Base-by-base conservation (phyloP, 106 monocot species). In the Allium cepa region DNA sequence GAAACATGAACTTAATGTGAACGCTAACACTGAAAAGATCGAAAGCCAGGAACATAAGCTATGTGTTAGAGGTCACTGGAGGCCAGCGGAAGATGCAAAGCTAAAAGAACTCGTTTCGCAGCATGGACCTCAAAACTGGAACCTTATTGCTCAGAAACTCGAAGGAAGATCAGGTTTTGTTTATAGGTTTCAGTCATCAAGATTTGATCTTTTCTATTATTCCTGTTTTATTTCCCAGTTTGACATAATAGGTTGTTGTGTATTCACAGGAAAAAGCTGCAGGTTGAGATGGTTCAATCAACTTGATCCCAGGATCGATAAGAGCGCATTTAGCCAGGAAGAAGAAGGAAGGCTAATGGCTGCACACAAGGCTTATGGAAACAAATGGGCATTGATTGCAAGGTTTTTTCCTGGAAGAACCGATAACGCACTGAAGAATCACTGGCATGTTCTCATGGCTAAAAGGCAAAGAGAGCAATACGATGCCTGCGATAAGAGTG, bases 51-150 rank as follows among this genome's bases (percentile, higher is more conserved):
- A 36, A 36, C 36, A 36, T 36, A 95, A 78, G 81, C 69, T 88
- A 53, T 91, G 90, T 47, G 81, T 85, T 8, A 74, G 94, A 28
- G 94, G 91, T 10, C 91, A 95, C 59, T 95, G 91, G 94, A 80
- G 88, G 52, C 94, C 88, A 57, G 90, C 81, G 3, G 88, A 95
- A 76, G 94, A 95, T 64, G 82, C 85, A 9, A 88, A 83, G 83
- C 94, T 95, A 59, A 82, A 68, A 63, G 91, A 88, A 26, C 91
- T 91, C 50, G 94, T 95, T 3, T 70, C 91, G 51, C 88, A 81
- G 18, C 67, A 72, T 69, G 94, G 94, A 17, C 88, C 94, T 52
- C 94, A 88, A 46, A 95, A 95, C 85, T 95, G 94, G 91, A 95
- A 91, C 62, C 66, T 91, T 51, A 95, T 95, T 49, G 94, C 91